Base-by-base conservation (phyloP, 208 protist genomes). In the Leishmania tarentolae region DNA sequence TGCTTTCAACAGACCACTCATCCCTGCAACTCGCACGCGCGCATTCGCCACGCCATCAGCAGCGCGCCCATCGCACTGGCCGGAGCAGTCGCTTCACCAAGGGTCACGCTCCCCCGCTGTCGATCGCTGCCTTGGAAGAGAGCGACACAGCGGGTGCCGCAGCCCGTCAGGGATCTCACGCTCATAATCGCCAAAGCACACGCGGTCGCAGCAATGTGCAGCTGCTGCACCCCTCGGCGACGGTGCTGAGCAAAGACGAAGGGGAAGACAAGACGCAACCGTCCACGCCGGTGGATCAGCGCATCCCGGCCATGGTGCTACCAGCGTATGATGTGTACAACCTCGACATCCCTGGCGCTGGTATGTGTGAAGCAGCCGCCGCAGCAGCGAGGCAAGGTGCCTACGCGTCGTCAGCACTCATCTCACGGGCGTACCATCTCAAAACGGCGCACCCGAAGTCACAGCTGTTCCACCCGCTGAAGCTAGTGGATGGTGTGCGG, bases 281-380 rank as follows among this genome's bases (percentile, higher is more conserved):
- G 15, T 59, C 50, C n/a, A 85, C 81, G 9, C 82, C 82, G 69
- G 71, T 78, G 47, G 50, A 78, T 68, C 82, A 85, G 76, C 76
- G 82, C 21, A 81, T 85, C 15, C 82, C 82, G 1, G 82, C 82
- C 2, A 78, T 85, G 76, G 71, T 81, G 44, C 70, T 35, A 50
- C 59, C 82, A 21, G 66, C 82, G 11, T 69, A 59, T 57, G 82
- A 81, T 72, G 35, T 52, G 40, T 85, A 59, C 82, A 81, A 85
- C 76, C 53, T 85, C 17, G 53, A 69, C 42, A 40, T 42, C 2
- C 56, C 35, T 11, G 24, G 15, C 31, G 28, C n/a, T 24, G 63
- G 59, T n/a, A 37, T 59, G 24, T 0, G 69, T n/a, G n/a, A 0
- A 35, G 15, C 35, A n/a, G 40, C 59, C 57, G 75, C 28, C 57